Base-by-base conservation (phyloP, 805 yeast genomes). In the Saturnispora sanitii region DNA sequence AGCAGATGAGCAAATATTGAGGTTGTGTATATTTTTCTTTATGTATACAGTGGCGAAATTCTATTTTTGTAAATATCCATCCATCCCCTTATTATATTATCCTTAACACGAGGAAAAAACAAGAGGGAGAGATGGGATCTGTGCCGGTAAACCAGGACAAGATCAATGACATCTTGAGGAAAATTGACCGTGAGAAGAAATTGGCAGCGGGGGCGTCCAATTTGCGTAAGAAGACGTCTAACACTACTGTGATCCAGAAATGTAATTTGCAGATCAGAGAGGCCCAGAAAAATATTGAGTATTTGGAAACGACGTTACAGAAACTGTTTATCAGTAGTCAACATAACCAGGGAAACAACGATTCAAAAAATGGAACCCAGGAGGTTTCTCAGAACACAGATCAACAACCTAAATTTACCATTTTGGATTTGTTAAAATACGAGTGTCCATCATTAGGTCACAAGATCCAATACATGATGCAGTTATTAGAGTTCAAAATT, bases 371-470 rank as follows among this genome's bases (percentile, higher is more conserved):
- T 12, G 19, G 37, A 13, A 30, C 36, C 6, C 22, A 37, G 12
- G 33, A 44, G 35, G 16, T 35, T 6, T 31, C 35, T 17, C 33
- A 45, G 5, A 16, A 32, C 12, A 28, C 37, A 22, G 44, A 45
- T 29, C 48, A 53, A 33, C 51, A 52, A 19, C 75, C 80, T 1
- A 57, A 71, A 4, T 82, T 71, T 54, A 74, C 90, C 0, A 70
- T 83, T 17, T 65, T 83, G 49, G 98, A 92, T 58, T 68, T 92
- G 42, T 71, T 86, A 56, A 87, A 87, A 52, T 87, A 86, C 55
- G 96, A 92, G 53, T 84, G 95, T 51, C 96, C 96, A 1, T 84
- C 94, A 0, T 66, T 92, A 50, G 96, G 96, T 9, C 96, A 92
- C 53, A 75, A 92, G 47, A 92, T 92, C 54, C 96, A 86, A 61